Evolutionary conservation across 306 rosid genomes (phyloP).

Genomic region (Mimosa bimucronata): DNA sequence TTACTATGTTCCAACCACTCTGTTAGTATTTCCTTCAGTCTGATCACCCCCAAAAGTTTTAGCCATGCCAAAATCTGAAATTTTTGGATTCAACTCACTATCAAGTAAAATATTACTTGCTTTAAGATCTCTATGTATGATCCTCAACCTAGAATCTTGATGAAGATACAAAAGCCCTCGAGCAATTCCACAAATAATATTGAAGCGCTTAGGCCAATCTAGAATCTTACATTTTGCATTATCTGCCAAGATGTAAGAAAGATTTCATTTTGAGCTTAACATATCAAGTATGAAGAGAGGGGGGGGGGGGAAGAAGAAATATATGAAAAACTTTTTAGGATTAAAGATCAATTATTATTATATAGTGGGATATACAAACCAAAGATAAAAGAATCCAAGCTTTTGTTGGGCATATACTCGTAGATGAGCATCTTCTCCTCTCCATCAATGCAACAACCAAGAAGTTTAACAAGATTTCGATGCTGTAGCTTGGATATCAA

Average conservation of each 20-base stretch:
- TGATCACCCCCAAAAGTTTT: slow-evolving; percentile 46
- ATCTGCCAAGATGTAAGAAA: slow-evolving; percentile 32
- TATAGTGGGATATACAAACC: slow-evolving; percentile 25
- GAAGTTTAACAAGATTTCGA: slow-evolving; percentile 43
- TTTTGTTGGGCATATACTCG: slow-evolving; percentile 46
- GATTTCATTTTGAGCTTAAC: background rate
- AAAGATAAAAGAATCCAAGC: slow-evolving; percentile 40
- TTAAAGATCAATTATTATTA: slow-evolving; percentile 6
- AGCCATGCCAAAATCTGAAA: slow-evolving; percentile 48
- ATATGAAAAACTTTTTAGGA: background rate
- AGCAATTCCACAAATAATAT: slow-evolving; percentile 51
- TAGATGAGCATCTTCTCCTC: slow-evolving; percentile 44
- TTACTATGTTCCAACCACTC: slow-evolving; percentile 49
- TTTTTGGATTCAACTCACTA: slow-evolving; percentile 37
- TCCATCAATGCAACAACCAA: slow-evolving; percentile 40
- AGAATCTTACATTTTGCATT: slow-evolving; percentile 25
- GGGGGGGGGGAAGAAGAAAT: background rate
- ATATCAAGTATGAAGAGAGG: background rate
- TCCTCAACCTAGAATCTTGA: slow-evolving; percentile 47
- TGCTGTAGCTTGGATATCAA: slow-evolving; percentile 45
- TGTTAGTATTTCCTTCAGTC: slow-evolving; percentile 39
- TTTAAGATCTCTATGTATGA: slow-evolving; percentile 47
- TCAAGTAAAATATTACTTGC: slow-evolving; percentile 43
- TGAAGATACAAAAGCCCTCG: slow-evolving; percentile 70
- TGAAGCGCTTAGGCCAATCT: slow-evolving; percentile 53